A percentile compares a stretch with the other conserved stretches of the same genome.
Conservation (phyloP, 2,329 filamentous ascomycete species). For the Tolypocladium sp. region DNA sequence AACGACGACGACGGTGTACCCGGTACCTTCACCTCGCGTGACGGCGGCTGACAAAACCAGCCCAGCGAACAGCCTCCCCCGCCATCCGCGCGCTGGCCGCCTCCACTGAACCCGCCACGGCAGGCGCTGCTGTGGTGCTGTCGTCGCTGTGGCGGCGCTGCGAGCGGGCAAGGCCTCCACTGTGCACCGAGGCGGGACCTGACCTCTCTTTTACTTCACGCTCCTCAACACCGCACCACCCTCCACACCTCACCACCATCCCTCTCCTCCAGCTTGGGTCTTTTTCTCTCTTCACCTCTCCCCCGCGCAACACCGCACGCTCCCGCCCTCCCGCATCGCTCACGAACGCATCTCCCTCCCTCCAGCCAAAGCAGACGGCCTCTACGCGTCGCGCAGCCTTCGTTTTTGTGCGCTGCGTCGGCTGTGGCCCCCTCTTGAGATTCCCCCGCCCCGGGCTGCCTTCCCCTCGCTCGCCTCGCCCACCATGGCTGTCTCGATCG, state of each 20-base stretch:
- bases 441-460: conserved; percentile 17
- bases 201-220: conserved; percentile 2
- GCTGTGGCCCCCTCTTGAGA: conserved; percentile 8
- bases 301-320: neutral
- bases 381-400: conserved; percentile 12
- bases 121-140: neutral
- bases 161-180: neutral
- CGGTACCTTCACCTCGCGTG: neutral
- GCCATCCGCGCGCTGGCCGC: neutral
- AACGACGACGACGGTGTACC: neutral
- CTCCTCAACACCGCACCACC: conserved; percentile 4
- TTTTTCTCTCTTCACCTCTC: neutral
- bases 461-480: conserved; percentile 22
- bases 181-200: neutral
- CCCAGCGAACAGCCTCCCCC: neutral
- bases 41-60: neutral
- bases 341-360: neutral
- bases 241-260: neutral
- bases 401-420: conserved; percentile 14
- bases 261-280: conserved; percentile 1
- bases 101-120: neutral
- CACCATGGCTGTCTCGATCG: conserved; percentile 64
- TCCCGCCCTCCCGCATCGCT: neutral
- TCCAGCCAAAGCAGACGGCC: conserved; percentile 1
- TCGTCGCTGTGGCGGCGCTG: neutral